phyloP scores from a whole-genome alignment of 2,329 filamentous ascomycete species.

The Fusarium tanahbumbuense region DNA sequence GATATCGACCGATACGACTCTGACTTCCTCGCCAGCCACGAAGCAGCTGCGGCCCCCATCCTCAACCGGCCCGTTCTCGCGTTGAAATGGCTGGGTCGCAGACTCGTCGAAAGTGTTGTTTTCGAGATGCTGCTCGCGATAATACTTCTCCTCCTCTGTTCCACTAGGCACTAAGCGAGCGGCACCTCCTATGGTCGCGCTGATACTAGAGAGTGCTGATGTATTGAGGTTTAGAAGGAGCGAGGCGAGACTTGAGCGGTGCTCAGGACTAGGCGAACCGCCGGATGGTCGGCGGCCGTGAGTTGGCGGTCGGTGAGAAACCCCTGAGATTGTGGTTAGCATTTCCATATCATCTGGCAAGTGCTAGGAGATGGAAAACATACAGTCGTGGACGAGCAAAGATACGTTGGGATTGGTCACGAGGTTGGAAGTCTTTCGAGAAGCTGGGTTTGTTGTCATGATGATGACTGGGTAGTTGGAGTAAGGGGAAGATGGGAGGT shows the following conservation, averaged over 20 bases:
- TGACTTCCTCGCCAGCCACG: constrained; percentile 83
- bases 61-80: constrained; percentile 53
- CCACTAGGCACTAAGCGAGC: constrained; percentile 79
- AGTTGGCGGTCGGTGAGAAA: constrained; percentile 89
- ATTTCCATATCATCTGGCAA: neutral
- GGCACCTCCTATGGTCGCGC: constrained; percentile 91
- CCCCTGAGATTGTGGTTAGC: constrained; percentile 63
- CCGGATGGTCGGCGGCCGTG: constrained; percentile 68
- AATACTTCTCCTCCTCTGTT: constrained; percentile 86
- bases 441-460: constrained; percentile 88
- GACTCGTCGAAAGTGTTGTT: constrained; percentile 88
- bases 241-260: constrained; percentile 80
- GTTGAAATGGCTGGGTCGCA: constrained; percentile 49
- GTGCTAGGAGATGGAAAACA: neutral
- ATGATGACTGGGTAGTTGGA: constrained; percentile 83
- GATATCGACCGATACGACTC: constrained; percentile 88
- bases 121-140: constrained; percentile 83
- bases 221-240: constrained; percentile 93
- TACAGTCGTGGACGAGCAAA: constrained; percentile 93
- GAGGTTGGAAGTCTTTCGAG: constrained; percentile 85
- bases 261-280: constrained; percentile 72
- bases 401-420: constrained; percentile 87
- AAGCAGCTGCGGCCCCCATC: constrained; percentile 73
- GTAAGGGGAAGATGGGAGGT: constrained; percentile 82
- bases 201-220: constrained; percentile 86